Conservation (phyloP, 2,329 filamentous ascomycete genomes). For the Mycosphaerella sp. region DNA sequence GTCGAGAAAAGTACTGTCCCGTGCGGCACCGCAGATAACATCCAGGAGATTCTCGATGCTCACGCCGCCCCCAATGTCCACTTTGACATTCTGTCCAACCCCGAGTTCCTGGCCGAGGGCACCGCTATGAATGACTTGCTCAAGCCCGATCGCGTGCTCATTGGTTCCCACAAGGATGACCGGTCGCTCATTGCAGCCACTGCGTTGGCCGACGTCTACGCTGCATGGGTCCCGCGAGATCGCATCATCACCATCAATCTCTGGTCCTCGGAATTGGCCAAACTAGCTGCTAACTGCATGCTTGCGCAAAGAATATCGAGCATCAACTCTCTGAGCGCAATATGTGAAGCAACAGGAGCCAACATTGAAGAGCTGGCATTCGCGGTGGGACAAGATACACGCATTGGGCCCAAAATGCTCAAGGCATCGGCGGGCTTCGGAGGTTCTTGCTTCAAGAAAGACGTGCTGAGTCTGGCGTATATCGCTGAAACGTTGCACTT, state of each 20-base stretch:
- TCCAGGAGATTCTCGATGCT: slow-evolving; percentile 56
- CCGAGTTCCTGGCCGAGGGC: slow-evolving; percentile 73
- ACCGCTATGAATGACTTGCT: slow-evolving; percentile 67
- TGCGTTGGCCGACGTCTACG: slow-evolving; percentile 60
- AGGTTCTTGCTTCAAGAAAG: slow-evolving; percentile 76
- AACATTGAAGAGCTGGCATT: slow-evolving; percentile 66
- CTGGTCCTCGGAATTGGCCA: slow-evolving; percentile 72
- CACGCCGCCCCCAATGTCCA: slow-evolving; percentile 54
- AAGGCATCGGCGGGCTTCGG: slow-evolving; percentile 72
- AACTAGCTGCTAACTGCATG: slow-evolving; percentile 74
- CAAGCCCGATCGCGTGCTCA: slow-evolving; percentile 65
- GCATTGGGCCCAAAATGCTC: slow-evolving; percentile 67
- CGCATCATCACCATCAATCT: slow-evolving; percentile 66
- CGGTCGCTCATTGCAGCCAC: slow-evolving; percentile 57
- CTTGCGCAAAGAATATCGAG: slow-evolving; percentile 73
- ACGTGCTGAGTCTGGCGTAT: slow-evolving; percentile 67
- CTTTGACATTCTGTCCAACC: slow-evolving; percentile 74
- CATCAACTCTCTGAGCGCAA: slow-evolving; percentile 74
- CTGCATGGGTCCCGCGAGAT: slow-evolving; percentile 60
- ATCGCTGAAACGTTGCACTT: slow-evolving; percentile 64
- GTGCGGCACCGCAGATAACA: slow-evolving; percentile 63
- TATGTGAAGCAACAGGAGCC: slow-evolving; percentile 70
- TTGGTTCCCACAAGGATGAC: slow-evolving; percentile 59
- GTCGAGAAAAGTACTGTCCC: slow-evolving; percentile 80
- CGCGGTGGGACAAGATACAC: slow-evolving; percentile 59